A percentile compares a stretch with the other conserved stretches of the same genome.
Conservation (phyloP, 225 moss, liverwort and hornwort genomes). For the Rhytidiadelphus loreus region DNA sequence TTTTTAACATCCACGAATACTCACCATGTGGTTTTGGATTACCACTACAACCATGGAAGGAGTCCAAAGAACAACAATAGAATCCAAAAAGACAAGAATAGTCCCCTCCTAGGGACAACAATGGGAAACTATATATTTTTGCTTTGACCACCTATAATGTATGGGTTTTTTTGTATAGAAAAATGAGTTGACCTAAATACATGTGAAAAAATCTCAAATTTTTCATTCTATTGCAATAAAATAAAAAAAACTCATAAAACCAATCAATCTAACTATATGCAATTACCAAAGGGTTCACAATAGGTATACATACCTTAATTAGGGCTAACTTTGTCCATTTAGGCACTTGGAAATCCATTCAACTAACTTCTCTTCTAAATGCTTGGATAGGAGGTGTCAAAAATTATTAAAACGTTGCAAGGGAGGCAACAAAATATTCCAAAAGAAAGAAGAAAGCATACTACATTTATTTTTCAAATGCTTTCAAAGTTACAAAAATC, state of each 20-base stretch:
- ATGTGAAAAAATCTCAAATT: background rate
- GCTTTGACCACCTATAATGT: rapidly evolving
- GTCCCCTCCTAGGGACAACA: background rate
- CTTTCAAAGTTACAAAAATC: background rate
- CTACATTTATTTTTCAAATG: background rate
- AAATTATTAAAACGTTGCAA: background rate
- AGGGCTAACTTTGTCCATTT: background rate
- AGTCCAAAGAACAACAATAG: background rate
- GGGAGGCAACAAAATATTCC: background rate
- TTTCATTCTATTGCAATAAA: background rate
- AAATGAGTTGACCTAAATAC: rapidly evolving
- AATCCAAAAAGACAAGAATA: background rate
- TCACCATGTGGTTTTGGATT: rapidly evolving
- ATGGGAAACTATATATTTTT: background rate
- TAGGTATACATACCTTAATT: too few species aligned
- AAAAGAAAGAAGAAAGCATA: background rate
- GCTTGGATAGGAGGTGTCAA: too few species aligned
- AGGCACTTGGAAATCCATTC: rapidly evolving
- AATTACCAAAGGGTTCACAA: background rate
- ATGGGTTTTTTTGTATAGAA: rapidly evolving
- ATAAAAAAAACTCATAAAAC: background rate
- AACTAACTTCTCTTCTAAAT: background rate
- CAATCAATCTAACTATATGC: background rate
- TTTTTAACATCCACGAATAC: too few species aligned
- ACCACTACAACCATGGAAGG: rapidly evolving